A percentile compares a stretch with the other conserved stretches of the same genome.
These are phyloP conservation scores for Chlorencoelia australis DNA, from an alignment of 2,329 filamentous ascomycete genomes.

Conservation along the genomic window DNA sequence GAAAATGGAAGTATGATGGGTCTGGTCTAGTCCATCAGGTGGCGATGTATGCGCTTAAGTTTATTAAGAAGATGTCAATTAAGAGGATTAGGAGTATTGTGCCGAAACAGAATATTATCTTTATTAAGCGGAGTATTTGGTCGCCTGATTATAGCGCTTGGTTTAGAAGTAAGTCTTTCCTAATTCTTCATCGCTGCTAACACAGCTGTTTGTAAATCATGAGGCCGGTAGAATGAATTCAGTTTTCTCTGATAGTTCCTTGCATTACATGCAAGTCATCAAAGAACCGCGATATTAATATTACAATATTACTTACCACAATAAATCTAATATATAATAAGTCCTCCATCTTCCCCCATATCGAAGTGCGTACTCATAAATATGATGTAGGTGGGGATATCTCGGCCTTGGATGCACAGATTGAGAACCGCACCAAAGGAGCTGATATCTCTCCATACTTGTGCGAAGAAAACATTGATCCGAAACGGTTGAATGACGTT, in stretches of 20 bases:
- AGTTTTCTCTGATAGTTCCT: slow-evolving; percentile 39
- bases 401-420: slow-evolving; percentile 3
- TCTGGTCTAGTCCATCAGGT: slow-evolving; percentile 11
- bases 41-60: slow-evolving; percentile 17
- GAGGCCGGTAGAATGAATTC: slow-evolving; percentile 36
- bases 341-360: too few relatives aligned
- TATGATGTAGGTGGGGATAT: slow-evolving; percentile 3
- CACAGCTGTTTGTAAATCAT: slow-evolving; percentile 27
- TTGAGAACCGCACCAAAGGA: slow-evolving; percentile 1
- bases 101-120: slow-evolving; percentile 37
- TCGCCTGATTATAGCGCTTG: slow-evolving; percentile 27
- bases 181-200: not conserved
- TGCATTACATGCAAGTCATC: slow-evolving; percentile 38
- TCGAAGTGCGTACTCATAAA: not conserved
- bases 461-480: slow-evolving; percentile 1
- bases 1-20: slow-evolving; percentile 21
- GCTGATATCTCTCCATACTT: slow-evolving; percentile 4
- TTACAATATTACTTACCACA: slow-evolving; percentile 34
- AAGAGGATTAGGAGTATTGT: slow-evolving; percentile 38
- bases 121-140: slow-evolving; percentile 46
- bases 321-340: slow-evolving; percentile 4
- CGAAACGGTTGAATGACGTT: not conserved
- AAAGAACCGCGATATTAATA: slow-evolving; percentile 34
- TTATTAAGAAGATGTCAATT: slow-evolving; percentile 31
- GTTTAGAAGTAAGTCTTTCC: slow-evolving; percentile 16